A percentile compares a stretch with the other conserved stretches of the same genome.
Conservation (phyloP, 495 filamentous ascomycete genomes). For the Halenospora varia region DNA sequence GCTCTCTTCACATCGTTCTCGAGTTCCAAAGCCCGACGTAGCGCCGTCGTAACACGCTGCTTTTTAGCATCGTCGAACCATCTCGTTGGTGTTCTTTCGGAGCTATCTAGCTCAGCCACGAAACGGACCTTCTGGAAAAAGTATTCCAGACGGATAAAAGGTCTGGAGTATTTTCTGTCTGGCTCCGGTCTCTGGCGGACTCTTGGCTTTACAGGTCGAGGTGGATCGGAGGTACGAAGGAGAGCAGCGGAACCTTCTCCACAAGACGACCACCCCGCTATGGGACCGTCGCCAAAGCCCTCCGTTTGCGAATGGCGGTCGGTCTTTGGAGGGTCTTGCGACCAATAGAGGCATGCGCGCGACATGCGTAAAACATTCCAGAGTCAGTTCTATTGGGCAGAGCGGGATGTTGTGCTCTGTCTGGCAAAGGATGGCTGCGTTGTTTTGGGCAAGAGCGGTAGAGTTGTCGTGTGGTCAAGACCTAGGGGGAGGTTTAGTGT, state of each 20-base stretch:
- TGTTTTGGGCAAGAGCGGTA: no score
- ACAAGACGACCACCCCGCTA: no score
- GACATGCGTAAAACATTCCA: not conserved
- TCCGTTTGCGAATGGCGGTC: no score
- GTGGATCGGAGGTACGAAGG: not conserved
- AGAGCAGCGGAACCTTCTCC: not conserved
- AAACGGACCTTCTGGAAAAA: not conserved
- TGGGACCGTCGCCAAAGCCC: no score
- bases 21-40: not conserved
- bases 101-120: constrained; percentile 11
- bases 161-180: not conserved
- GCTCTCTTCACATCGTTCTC: not conserved
- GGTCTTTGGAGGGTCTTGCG: no score
- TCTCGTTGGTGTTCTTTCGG: not conserved
- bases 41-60: not conserved
- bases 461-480: no score
- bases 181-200: not conserved
- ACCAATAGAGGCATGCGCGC: not conserved
- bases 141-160: not conserved
- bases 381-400: not conserved
- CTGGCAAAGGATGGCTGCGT: no score
- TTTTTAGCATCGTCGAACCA: no score
- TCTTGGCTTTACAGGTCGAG: not conserved
- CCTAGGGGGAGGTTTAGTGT: no score
- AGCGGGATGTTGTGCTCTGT: no score